Evolutionary conservation across 164 flowering plant genomes (phyloP).

Genomic region (Amborella trichopoda): DNA sequence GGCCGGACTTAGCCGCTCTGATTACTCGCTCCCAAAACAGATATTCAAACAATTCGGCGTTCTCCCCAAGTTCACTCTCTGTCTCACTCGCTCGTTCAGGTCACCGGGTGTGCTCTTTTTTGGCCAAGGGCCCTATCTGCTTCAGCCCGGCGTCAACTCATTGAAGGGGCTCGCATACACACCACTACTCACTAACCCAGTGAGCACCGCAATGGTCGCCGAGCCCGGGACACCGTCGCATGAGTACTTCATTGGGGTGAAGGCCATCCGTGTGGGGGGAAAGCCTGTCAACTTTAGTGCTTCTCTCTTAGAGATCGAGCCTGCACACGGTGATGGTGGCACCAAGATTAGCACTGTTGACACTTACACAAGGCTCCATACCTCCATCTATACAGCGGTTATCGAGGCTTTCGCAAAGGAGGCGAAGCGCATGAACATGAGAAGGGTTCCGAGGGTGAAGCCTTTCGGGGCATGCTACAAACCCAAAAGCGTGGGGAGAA

Average conservation of each 20-base stretch:
- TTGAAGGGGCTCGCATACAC: conserved; percentile 18
- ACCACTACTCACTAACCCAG: conserved; percentile 17
- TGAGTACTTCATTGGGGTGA: conserved; percentile 24
- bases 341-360: conserved; percentile 16
- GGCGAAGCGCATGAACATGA: conserved; percentile 9
- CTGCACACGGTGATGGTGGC: conserved; percentile 13
- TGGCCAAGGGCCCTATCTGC: conserved; percentile 11
- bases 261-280: conserved; percentile 11
- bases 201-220: conserved; percentile 21
- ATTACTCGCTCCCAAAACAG: background rate
- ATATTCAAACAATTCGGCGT: background rate
- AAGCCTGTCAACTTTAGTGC: conserved; percentile 8
- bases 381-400: conserved; percentile 27
- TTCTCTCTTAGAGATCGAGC: conserved; percentile 9
- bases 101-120: background rate
- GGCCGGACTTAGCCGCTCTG: conserved; percentile 1
- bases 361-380: conserved; percentile 14
- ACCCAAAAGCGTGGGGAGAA: conserved; percentile 9
- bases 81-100: background rate
- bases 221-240: conserved; percentile 11
- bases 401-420: conserved; percentile 14
- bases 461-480: conserved; percentile 25
- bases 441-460: conserved; percentile 12
- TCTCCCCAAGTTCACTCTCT: background rate
- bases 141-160: conserved; percentile 16